These are phyloP conservation scores for Mycena filopes DNA, from an alignment of 768 basidiomycete genomes.

Conservation along the genomic window DNA sequence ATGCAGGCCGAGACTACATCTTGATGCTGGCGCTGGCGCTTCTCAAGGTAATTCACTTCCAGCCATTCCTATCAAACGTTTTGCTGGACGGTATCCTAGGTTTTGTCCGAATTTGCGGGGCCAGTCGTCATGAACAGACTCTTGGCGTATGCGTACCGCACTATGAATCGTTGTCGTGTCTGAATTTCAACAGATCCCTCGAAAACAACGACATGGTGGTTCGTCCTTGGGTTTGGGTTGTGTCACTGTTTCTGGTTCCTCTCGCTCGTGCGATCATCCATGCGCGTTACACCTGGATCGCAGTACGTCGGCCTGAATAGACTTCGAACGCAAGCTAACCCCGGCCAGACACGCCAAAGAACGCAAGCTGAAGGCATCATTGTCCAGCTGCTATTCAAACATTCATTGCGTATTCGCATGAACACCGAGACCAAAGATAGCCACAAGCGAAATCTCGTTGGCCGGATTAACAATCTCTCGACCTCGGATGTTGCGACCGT, in stretches of 20 bases:
- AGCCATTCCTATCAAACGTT: neutral
- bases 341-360: conserved; percentile 9
- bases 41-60: neutral
- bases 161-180: conserved; percentile 38
- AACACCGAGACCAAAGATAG: conserved; percentile 40
- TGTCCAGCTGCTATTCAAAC: conserved; percentile 32
- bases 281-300: conserved; percentile 52
- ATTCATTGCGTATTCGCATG: conserved; percentile 59
- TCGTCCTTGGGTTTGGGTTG: conserved; percentile 63
- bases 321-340: neutral
- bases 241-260: conserved; percentile 46
- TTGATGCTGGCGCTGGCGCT: neutral
- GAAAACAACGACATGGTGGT: conserved; percentile 35
- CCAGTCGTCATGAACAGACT: conserved; percentile 53
- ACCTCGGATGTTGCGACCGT: conserved; percentile 57
- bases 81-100: neutral
- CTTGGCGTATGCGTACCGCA: conserved; percentile 40
- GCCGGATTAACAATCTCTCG: conserved; percentile 69
- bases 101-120: conserved; percentile 39
- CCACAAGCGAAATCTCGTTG: conserved; percentile 53
- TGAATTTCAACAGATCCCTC: conserved; percentile 47
- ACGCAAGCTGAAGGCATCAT: conserved; percentile 32
- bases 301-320: conserved; percentile 24
- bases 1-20: conserved; percentile 17
- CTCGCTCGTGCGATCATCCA: conserved; percentile 47